Evolutionary conservation across 2,329 filamentous ascomycete genomes (phyloP).

Genomic region (Hyphodiscus sp.): DNA sequence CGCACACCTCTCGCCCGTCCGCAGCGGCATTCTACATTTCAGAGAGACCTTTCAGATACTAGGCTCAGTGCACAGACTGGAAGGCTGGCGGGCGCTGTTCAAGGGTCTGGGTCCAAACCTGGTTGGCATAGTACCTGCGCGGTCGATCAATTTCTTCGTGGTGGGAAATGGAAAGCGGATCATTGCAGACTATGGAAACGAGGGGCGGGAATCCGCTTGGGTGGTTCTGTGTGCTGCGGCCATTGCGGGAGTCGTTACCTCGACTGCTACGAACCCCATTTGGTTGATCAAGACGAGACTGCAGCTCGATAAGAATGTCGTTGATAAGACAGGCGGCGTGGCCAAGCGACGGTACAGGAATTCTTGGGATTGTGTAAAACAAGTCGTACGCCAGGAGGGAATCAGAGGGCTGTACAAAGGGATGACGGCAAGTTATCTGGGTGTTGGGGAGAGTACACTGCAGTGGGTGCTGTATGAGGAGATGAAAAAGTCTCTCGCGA

Average conservation of each 20-base stretch:
- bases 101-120: slow-evolving; percentile 90
- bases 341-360: slow-evolving; percentile 71
- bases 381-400: slow-evolving; percentile 77
- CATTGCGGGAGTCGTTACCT: slow-evolving; percentile 74
- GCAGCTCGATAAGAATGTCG: slow-evolving; percentile 83
- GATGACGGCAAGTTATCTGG: slow-evolving; percentile 84
- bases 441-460: slow-evolving; percentile 81
- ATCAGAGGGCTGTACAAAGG: slow-evolving; percentile 80
- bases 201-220: slow-evolving; percentile 62
- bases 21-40: slow-evolving; percentile 67
- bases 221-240: slow-evolving; percentile 75
- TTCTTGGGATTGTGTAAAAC: slow-evolving; percentile 77
- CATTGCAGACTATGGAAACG: slow-evolving; percentile 68
- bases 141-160: slow-evolving; percentile 88
- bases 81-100: slow-evolving; percentile 84
- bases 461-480: slow-evolving; percentile 96
- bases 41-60: slow-evolving; percentile 83
- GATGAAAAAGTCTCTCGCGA: slow-evolving; percentile 69
- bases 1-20: slow-evolving; percentile 54
- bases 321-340: slow-evolving; percentile 47
- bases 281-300: slow-evolving; percentile 93
- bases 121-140: slow-evolving; percentile 80
- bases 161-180: slow-evolving; percentile 89
- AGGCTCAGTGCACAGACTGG: slow-evolving; percentile 67
- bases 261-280: slow-evolving; percentile 90